phyloP scores from a whole-genome alignment of 768 basidiomycete genomes.

The Boletus coccyginus region DNA sequence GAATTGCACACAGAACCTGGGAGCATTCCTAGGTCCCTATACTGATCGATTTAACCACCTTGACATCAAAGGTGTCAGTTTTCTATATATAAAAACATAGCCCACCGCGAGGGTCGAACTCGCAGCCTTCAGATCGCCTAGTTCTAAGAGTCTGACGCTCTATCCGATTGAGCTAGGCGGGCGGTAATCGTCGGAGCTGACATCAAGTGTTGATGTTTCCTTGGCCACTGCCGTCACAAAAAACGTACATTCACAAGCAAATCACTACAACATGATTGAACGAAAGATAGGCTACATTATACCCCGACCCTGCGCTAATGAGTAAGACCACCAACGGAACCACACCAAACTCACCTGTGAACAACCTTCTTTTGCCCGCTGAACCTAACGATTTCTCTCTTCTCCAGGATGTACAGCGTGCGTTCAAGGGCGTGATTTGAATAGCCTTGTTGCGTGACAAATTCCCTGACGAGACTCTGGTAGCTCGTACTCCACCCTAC shows the following conservation, averaged over 20 bases:
- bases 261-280: conserved; percentile 1
- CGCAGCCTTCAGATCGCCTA: conserved; percentile 58
- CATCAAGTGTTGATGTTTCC: background rate
- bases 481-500: conserved; percentile 98
- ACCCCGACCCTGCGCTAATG: conserved; percentile 30
- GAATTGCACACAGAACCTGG: too few relatives aligned
- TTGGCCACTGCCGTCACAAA: background rate
- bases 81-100: too few relatives aligned
- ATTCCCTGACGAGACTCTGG: conserved; percentile 88
- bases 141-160: conserved; percentile 64
- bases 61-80: too few relatives aligned
- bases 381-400: conserved; percentile 92
- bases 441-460: conserved; percentile 90
- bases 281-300: background rate
- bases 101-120: conserved; percentile 65
- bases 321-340: background rate
- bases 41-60: too few relatives aligned
- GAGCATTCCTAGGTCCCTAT: too few relatives aligned
- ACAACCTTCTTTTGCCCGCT: conserved; percentile 53
- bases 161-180: conserved; percentile 70
- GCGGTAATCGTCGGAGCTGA: conserved; percentile 22
- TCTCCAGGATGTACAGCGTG: conserved; percentile 89
- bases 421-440: conserved; percentile 89
- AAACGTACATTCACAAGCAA: background rate
- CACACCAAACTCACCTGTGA: conserved; percentile 35